Evolutionary conservation across 805 yeast genomes (phyloP).

Genomic region (Candida suzukii): DNA sequence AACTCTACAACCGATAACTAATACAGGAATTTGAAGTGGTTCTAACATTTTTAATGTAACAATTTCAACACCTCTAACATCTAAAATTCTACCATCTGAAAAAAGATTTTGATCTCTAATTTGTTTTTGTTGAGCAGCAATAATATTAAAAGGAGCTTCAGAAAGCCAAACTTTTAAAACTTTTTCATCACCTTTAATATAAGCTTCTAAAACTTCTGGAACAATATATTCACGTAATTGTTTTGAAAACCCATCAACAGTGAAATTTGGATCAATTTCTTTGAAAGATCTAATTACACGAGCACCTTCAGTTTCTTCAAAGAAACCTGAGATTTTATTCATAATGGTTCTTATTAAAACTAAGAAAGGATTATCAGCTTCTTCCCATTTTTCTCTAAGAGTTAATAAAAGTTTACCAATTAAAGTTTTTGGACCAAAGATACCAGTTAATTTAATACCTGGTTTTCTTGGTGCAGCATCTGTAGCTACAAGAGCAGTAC

Average conservation of each 20-base stretch:
- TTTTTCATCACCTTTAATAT: slow-evolving; percentile 81
- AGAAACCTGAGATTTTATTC: slow-evolving; percentile 78
- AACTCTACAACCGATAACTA: slow-evolving; percentile 91
- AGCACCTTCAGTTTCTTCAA: slow-evolving; percentile 95
- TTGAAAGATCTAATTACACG: slow-evolving; percentile 82
- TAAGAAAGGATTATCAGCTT: slow-evolving; percentile 87
- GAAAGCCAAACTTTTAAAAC: slow-evolving; percentile 86
- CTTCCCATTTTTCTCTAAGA: slow-evolving; percentile 76
- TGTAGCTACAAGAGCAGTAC: slow-evolving; percentile 75
- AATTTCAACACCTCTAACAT: slow-evolving; percentile 91
- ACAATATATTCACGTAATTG: slow-evolving; percentile 87
- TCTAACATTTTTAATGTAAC: slow-evolving; percentile 81
- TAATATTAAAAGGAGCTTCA: slow-evolving; percentile 94
- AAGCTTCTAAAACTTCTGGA: slow-evolving; percentile 94
- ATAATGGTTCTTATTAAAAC: slow-evolving; percentile 72
- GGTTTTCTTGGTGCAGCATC: slow-evolving; percentile 65
- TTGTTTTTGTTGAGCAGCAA: slow-evolving; percentile 89
- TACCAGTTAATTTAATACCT: slow-evolving; percentile 56
- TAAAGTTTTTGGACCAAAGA: slow-evolving; percentile 56
- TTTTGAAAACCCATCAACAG: slow-evolving; percentile 66
- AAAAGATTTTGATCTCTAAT: slow-evolving; percentile 85
- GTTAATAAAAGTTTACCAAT: slow-evolving; percentile 59
- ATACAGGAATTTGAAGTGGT: slow-evolving; percentile 87
- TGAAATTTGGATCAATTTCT: slow-evolving; percentile 85
- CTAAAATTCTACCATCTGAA: slow-evolving; percentile 87